phyloP scores from a whole-genome alignment of 2,329 filamentous ascomycete genomes.

The Diatrype stigma region DNA sequence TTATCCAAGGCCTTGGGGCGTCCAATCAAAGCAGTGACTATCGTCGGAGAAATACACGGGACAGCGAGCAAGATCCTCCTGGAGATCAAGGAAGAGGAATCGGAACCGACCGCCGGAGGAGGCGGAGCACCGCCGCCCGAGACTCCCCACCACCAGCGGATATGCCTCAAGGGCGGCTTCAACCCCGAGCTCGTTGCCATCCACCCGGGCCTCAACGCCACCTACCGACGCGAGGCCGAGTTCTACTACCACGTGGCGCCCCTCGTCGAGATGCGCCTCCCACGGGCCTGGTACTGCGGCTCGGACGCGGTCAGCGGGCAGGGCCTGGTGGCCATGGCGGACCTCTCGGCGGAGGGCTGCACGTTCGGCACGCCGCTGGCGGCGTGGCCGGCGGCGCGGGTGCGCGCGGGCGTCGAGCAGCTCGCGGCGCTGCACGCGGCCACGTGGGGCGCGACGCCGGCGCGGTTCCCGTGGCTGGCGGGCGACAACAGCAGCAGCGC shows the following conservation, averaged over 20 bases:
- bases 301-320: slow-evolving; percentile 2
- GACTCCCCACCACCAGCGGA: too few species aligned
- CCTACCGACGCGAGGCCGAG: slow-evolving; percentile 9
- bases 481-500: neutral
- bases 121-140: too few species aligned
- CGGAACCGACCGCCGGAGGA: neutral
- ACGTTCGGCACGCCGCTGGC: slow-evolving; percentile 17
- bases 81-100: too few species aligned
- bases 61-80: neutral
- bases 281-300: neutral
- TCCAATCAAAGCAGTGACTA: neutral
- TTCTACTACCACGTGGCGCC: slow-evolving; percentile 10
- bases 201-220: slow-evolving; percentile 2
- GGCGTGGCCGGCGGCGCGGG: slow-evolving; percentile 18
- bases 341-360: slow-evolving; percentile 17
- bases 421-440: slow-evolving; percentile 30
- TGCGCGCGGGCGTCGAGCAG: slow-evolving; percentile 27
- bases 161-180: slow-evolving; percentile 15
- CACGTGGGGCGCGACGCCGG: slow-evolving; percentile 22
- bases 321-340: slow-evolving; percentile 20
- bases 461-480: slow-evolving; percentile 27
- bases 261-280: slow-evolving; percentile 1
- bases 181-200: slow-evolving; percentile 7
- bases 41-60: neutral
- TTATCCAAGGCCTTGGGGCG: neutral